Conservation (phyloP, 345 rosid species). For the Acer saccharum region DNA sequence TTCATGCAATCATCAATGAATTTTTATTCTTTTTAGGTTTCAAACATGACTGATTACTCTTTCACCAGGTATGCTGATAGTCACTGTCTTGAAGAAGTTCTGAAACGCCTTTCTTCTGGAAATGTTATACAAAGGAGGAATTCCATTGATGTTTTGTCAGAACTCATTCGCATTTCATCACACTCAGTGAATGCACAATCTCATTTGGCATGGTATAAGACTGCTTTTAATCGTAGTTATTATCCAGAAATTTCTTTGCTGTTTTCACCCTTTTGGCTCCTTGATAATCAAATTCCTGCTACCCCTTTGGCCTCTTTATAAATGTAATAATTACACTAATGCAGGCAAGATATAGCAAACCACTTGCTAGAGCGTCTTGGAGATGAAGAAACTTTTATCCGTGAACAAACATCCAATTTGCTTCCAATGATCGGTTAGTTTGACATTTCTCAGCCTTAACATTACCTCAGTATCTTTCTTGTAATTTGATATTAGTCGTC, state of each 20-base stretch:
- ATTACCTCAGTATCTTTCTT: neutral
- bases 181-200: constrained; percentile 39
- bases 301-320: constrained; percentile 15
- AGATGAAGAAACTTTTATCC: constrained; percentile 58
- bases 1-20: constrained; percentile 14
- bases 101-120: constrained; percentile 67
- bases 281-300: constrained; percentile 7
- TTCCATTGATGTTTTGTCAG: constrained; percentile 77
- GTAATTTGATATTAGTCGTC: neutral
- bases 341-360: constrained; percentile 71
- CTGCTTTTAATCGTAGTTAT: constrained; percentile 10
- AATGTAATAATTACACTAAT: constrained; percentile 22
- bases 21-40: constrained; percentile 20
- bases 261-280: constrained; percentile 12
- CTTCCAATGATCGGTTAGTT: constrained; percentile 68
- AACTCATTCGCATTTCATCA: constrained; percentile 48
- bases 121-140: constrained; percentile 65
- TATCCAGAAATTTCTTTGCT: constrained; percentile 19
- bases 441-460: constrained; percentile 1
- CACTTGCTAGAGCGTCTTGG: constrained; percentile 60
- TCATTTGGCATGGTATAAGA: constrained; percentile 59
- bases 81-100: constrained; percentile 68
- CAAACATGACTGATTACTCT: constrained; percentile 36
- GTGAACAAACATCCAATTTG: constrained; percentile 52
- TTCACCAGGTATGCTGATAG: constrained; percentile 52